These are phyloP conservation scores for Pleurotus pulmonarius DNA, from an alignment of 768 basidiomycete genomes.

Conservation along the genomic window DNA sequence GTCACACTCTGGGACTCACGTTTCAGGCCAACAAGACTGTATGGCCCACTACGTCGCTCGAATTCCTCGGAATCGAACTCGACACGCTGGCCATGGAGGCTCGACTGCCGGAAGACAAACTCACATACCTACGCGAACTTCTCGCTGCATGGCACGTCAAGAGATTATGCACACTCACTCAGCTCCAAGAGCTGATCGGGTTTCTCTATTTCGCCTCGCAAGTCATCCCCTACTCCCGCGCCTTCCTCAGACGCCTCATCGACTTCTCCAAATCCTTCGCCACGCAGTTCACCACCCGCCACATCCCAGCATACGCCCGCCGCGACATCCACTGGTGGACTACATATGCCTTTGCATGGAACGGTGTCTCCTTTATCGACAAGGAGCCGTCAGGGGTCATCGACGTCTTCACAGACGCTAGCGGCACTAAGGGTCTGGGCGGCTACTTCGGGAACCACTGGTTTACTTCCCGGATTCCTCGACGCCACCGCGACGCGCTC, in stretches of 20 bases:
- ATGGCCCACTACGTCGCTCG: slow-evolving; percentile 13
- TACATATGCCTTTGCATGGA: slow-evolving; percentile 20
- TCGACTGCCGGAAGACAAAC: slow-evolving; percentile 9
- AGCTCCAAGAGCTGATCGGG: slow-evolving; percentile 12
- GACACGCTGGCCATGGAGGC: slow-evolving; percentile 1
- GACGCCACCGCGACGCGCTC: slow-evolving; percentile 16
- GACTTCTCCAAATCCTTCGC: slow-evolving; percentile 24
- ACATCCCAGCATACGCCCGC: slow-evolving; percentile 17
- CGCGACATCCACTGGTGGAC: slow-evolving; percentile 30
- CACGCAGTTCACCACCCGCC: slow-evolving; percentile 13
- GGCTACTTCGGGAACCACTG: slow-evolving; percentile 18
- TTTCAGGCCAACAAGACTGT: slow-evolving; percentile 25
- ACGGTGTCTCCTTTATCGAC: slow-evolving; percentile 19
- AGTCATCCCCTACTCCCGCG: slow-evolving; percentile 9
- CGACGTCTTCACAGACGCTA: slow-evolving; percentile 27
- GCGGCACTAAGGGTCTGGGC: slow-evolving; percentile 25
- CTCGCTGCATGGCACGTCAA: not conserved
- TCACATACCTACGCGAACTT: slow-evolving; percentile 3
- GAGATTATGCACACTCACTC: not conserved
- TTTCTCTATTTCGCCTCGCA: slow-evolving; percentile 15
- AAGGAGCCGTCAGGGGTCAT: slow-evolving; percentile 10
- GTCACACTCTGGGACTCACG: slow-evolving; percentile 21
- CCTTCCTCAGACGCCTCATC: slow-evolving; percentile 14
- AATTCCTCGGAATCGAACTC: no score
- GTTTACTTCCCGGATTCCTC: slow-evolving; percentile 21